Base-by-base conservation (phyloP, 257 asterid species). In the Primulina huaijiensis region DNA sequence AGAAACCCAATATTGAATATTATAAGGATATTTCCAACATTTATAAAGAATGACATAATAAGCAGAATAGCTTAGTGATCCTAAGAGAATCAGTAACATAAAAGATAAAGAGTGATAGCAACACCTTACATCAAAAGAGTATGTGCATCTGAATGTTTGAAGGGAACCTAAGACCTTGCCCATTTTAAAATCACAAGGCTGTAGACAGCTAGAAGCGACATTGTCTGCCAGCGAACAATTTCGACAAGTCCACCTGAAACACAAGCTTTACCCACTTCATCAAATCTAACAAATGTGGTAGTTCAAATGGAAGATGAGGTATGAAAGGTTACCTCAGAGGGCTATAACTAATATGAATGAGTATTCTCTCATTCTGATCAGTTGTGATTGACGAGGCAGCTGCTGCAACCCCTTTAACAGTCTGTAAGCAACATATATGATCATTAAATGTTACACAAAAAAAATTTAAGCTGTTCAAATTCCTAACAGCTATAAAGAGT, bases 121-220 rank as follows among this genome's bases (percentile, higher is more conserved):
- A 75, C 70, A 94, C 98, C 97, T 89, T 71, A 88, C 60, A 64
- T 87, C 86, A 78, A 91, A 85, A 78, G 81, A 82, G 85, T 89
- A 91, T 23, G 82, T 82, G 86, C 98, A 94, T 79, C 93, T 79
- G 83, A 89, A 88, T 71, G 88, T 86, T 76, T 85, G 96, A 69
- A 90, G 87, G 74, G 99, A 83, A 75, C 88, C 76, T 59, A 89
- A 76, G 67, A 91, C 82, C 82, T 82, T 94, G 75, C 95, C 97
- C 95, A 86, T 80, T 82, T 90, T 94, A 74, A 94, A 94, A 81
- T 94, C 99, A 88, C 97, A 91, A 53, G 95, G 99, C 69, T 86
- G 79, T 69, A 91, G 83, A 73, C 86, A 85, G 74, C 86, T 84
- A 8, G 95, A 83, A 30, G 98, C 71, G 53, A 91, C 79, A 79